A percentile compares a stretch with the other conserved stretches of the same genome.
phyloP scores from a whole-genome alignment of 140 eudicot species.

The Senecio squalidus region DNA sequence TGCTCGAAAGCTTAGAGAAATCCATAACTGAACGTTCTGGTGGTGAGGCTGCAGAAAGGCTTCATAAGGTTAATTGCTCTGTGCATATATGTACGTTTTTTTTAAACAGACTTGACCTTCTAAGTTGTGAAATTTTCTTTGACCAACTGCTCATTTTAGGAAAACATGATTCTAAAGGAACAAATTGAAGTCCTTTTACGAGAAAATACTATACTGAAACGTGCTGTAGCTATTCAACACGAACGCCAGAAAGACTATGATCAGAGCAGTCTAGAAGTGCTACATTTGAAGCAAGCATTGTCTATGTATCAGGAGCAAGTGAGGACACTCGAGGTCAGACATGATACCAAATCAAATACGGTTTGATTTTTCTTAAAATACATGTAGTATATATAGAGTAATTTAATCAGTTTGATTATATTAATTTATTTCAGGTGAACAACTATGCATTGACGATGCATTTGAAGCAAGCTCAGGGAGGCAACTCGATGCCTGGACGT shows the following conservation, averaged over 20 bases:
- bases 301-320: slow-evolving; percentile 70
- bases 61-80: slow-evolving; percentile 53
- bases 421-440: slow-evolving; percentile 40
- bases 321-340: slow-evolving; percentile 69
- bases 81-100: not conserved
- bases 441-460: slow-evolving; percentile 74
- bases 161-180: slow-evolving; percentile 53
- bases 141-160: slow-evolving; percentile 28
- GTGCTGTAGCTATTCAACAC: slow-evolving; percentile 74
- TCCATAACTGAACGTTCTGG: slow-evolving; percentile 42
- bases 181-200: slow-evolving; percentile 50
- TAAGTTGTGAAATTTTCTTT: not conserved
- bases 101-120: not conserved
- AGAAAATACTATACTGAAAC: slow-evolving; percentile 71
- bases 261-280: slow-evolving; percentile 60
- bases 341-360: not conserved
- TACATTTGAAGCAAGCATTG: slow-evolving; percentile 61
- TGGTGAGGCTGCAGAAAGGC: slow-evolving; percentile 43
- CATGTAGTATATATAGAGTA: not conserved
- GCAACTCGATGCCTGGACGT: slow-evolving; percentile 57
- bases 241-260: slow-evolving; percentile 81
- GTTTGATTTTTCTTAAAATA: not conserved
- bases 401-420: not conserved
- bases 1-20: slow-evolving; percentile 72
- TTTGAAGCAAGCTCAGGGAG: slow-evolving; percentile 58